A percentile compares a stretch with the other conserved stretches of the same genome.
These are phyloP conservation scores for Pseudogymnoascus sp. DNA, from an alignment of 2,329 filamentous ascomycete species.

Conservation along the genomic window DNA sequence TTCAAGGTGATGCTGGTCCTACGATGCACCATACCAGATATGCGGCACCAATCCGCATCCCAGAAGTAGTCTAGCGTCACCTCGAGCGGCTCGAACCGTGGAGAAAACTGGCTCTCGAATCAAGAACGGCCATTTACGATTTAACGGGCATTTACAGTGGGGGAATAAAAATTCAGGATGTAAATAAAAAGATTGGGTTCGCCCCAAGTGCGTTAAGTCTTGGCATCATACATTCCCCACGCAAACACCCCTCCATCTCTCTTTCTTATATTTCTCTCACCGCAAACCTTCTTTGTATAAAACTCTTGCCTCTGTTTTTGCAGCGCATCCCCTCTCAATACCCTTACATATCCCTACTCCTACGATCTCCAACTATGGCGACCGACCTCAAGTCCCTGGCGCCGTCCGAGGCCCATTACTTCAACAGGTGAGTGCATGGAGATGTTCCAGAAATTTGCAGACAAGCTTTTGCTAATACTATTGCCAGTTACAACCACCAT, in stretches of 20 bases:
- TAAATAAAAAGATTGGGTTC: neutral
- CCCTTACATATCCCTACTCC: neutral
- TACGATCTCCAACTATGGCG: neutral
- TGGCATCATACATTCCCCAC: constrained; percentile 1
- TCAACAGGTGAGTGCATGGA: constrained; percentile 69
- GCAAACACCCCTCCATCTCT: neutral
- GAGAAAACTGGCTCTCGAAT: neutral
- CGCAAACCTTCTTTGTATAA: neutral
- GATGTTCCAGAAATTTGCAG: neutral
- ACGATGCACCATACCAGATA: neutral
- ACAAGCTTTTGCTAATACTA: constrained; percentile 17
- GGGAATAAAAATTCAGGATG: constrained; percentile 1
- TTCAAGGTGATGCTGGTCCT: neutral
- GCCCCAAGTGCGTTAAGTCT: neutral
- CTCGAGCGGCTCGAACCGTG: neutral
- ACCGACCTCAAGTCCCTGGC: constrained; percentile 58
- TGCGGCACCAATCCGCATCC: neutral
- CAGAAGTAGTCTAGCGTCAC: neutral
- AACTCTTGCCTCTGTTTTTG: neutral
- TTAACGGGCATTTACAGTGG: constrained; percentile 1
- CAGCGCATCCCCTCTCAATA: neutral
- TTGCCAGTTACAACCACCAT: constrained; percentile 86
- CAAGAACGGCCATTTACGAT: neutral
- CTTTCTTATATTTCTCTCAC: neutral
- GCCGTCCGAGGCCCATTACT: constrained; percentile 98